A percentile compares a stretch with the other conserved stretches of the same genome.
Evolutionary conservation across 108 stramenopile species (phyloP).

Genomic region (Aurantiochytrium sp.): DNA sequence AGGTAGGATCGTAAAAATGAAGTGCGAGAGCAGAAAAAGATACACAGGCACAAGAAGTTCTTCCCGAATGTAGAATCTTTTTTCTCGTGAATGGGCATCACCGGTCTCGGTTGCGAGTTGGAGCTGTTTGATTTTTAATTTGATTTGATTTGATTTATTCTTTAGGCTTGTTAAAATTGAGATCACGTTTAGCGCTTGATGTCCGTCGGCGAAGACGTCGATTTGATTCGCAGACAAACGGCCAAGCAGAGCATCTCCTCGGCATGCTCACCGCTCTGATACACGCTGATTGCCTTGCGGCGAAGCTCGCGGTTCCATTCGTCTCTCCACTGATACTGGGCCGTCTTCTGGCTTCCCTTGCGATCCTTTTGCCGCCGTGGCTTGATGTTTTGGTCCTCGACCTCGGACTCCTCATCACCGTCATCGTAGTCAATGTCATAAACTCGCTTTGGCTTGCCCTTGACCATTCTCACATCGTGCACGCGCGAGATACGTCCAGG

Average conservation of each 20-base stretch:
- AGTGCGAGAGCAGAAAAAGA: too few species aligned
- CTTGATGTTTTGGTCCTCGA: neutral
- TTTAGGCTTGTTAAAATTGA: too few species aligned
- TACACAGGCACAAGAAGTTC: too few species aligned
- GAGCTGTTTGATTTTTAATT: too few species aligned
- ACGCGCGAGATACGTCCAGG: neutral
- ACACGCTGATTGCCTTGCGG: neutral
- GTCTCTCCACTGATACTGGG: neutral
- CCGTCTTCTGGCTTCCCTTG: neutral
- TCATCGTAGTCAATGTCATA: constrained; percentile 3
- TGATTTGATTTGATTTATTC: too few species aligned
- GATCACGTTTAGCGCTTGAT: too few species aligned
- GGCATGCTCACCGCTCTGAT: neutral
- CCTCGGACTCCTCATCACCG: neutral
- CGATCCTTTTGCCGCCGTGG: neutral
- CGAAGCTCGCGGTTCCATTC: neutral
- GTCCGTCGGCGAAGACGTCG: neutral
- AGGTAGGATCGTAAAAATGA: too few species aligned
- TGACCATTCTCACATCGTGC: neutral
- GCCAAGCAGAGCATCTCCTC: neutral
- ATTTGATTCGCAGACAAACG: neutral
- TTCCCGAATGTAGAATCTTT: too few species aligned
- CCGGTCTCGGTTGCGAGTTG: too few species aligned
- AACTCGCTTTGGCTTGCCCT: neutral
- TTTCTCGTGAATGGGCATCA: too few species aligned